phyloP scores from a whole-genome alignment of 108 stramenopile species.

The Cylindrotheca fusiformis region DNA sequence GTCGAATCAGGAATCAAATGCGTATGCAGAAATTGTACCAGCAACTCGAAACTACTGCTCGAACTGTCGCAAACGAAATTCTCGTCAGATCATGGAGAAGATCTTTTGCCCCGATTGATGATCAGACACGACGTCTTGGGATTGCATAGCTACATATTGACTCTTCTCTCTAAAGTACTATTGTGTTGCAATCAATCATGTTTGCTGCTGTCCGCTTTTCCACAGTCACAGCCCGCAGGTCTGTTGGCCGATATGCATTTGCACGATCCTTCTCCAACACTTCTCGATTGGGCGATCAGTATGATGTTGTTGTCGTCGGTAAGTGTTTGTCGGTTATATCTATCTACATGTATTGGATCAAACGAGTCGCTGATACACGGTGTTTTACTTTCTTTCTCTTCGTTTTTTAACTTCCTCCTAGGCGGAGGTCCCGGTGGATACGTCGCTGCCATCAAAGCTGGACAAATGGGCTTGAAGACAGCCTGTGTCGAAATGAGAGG shows the following conservation, averaged over 20 bases:
- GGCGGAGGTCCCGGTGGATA: conserved; percentile 99
- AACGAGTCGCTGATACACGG: background rate
- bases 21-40: too few relatives aligned
- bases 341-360: background rate
- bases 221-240: conserved; percentile 1
- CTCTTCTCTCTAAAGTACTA: background rate
- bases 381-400: background rate
- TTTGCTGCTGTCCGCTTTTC: conserved; percentile 13
- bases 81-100: too few relatives aligned
- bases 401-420: conserved; percentile 5
- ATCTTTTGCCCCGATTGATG: too few relatives aligned
- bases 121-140: background rate
- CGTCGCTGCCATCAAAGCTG: conserved; percentile 98
- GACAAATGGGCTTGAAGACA: conserved; percentile 97
- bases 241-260: conserved; percentile 20
- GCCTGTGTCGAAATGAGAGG: conserved; percentile 99
- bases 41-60: too few relatives aligned
- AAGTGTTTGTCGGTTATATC: conserved; percentile 18
- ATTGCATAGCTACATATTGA: background rate
- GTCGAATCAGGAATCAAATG: too few relatives aligned
- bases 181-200: background rate
- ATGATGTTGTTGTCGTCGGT: conserved; percentile 67
- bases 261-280: conserved; percentile 45
- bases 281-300: conserved; percentile 36
- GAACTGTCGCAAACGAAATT: too few relatives aligned